These are phyloP conservation scores for Suhomyces bolitotheri DNA, from an alignment of 1,139 yeast genomes.

Conservation along the genomic window DNA sequence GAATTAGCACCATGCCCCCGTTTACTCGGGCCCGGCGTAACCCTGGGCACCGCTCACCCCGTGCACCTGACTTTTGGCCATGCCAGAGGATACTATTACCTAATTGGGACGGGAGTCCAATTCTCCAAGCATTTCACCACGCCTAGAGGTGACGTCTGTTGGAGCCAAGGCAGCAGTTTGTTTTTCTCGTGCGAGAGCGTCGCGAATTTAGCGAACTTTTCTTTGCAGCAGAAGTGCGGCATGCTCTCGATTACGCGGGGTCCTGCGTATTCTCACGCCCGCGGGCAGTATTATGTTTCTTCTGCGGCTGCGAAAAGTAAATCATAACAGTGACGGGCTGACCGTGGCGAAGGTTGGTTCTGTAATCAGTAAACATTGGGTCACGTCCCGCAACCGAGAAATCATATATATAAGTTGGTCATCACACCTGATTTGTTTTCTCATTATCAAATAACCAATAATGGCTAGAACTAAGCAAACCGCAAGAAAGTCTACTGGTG, in stretches of 20 bases:
- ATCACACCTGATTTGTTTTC: not conserved
- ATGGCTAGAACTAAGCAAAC: slow-evolving; percentile 99
- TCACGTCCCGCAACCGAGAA: not conserved
- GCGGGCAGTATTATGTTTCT: not conserved
- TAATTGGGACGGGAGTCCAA: slow-evolving; percentile 1
- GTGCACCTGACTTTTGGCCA: not conserved
- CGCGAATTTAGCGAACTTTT: slow-evolving; percentile 1
- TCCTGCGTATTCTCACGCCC: slow-evolving; percentile 2
- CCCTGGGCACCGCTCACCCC: not conserved
- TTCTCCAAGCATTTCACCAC: not conserved
- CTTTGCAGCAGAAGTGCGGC: slow-evolving; percentile 1
- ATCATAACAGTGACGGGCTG: not conserved
- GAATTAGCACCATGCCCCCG: slow-evolving; percentile 1
- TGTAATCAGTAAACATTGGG: slow-evolving; percentile 2
- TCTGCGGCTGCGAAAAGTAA: slow-evolving; percentile 10
- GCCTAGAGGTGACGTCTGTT: too few relatives aligned
- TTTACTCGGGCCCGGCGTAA: slow-evolving; percentile 7
- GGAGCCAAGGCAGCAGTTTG: too few relatives aligned
- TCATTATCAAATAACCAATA: slow-evolving; percentile 21
- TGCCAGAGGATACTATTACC: slow-evolving; percentile 1
- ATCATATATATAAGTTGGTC: slow-evolving; percentile 5
- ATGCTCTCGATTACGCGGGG: slow-evolving; percentile 2
- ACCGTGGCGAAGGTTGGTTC: not conserved
- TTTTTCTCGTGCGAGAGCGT: not conserved
- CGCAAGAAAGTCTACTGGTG: slow-evolving; percentile 98